phyloP scores from a whole-genome alignment of 108 stramenopile genomes.

The Aurantiochytrium sp. region DNA sequence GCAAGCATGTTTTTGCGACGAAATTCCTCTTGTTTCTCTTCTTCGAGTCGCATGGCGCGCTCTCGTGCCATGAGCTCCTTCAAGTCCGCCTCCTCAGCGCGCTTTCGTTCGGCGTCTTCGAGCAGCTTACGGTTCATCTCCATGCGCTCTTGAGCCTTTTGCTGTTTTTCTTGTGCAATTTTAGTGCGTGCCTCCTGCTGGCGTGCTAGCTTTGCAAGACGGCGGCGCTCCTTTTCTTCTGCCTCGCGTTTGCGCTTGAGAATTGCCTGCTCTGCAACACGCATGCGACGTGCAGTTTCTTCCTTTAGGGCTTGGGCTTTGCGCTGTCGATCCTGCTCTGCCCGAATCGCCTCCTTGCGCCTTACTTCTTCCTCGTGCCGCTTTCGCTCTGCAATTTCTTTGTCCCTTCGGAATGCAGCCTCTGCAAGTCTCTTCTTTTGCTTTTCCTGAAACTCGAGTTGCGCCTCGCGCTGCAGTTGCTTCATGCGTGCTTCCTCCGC shows the following conservation, averaged over 20 bases:
- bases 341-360: conserved; percentile 20
- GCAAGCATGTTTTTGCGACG: conserved; percentile 17
- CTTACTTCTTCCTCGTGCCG: conserved; percentile 19
- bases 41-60: neutral
- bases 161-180: neutral
- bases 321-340: conserved; percentile 40
- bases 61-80: neutral
- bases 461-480: conserved; percentile 31
- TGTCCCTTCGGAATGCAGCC: conserved; percentile 33
- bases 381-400: conserved; percentile 17
- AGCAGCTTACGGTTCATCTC: conserved; percentile 30
- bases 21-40: conserved; percentile 21
- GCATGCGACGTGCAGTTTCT: conserved; percentile 35
- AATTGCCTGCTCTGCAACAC: conserved; percentile 23
- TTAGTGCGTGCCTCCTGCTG: neutral
- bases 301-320: conserved; percentile 43
- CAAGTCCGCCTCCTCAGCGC: neutral
- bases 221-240: conserved; percentile 16
- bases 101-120: conserved; percentile 29
- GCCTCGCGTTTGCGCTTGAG: conserved; percentile 15
- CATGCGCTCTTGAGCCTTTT: conserved; percentile 22
- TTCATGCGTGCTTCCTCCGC: conserved; percentile 36
- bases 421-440: neutral
- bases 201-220: neutral
- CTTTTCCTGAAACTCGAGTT: conserved; percentile 42